Conservation (phyloP, 805 yeast species). For the Sugiyamaella mastotermitis region DNA sequence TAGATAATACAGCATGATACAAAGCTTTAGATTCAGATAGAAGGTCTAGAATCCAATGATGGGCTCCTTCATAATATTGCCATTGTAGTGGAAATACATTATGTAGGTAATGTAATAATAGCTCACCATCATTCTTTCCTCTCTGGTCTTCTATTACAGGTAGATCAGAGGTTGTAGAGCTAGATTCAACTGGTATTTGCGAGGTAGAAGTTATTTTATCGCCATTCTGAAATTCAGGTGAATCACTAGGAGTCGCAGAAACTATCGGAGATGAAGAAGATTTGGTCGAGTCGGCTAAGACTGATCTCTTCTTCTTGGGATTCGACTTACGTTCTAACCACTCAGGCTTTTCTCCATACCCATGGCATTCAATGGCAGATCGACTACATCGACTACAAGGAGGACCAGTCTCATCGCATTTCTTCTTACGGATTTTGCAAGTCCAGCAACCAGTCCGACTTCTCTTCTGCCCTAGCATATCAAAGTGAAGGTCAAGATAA, state of each 20-base stretch:
- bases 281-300: not conserved
- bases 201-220: not conserved
- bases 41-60: slow-evolving; percentile 5
- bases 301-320: slow-evolving; percentile 3
- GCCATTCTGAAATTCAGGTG: not conserved
- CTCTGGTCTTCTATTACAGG: not conserved
- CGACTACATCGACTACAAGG: slow-evolving; percentile 8
- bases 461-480: too few species aligned
- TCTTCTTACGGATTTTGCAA: slow-evolving; percentile 12
- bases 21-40: slow-evolving; percentile 8
- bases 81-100: slow-evolving; percentile 11
- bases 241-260: not conserved
- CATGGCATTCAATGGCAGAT: slow-evolving; percentile 7
- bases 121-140: slow-evolving; percentile 6
- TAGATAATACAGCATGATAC: slow-evolving; percentile 10
- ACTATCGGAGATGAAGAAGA: not conserved
- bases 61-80: slow-evolving; percentile 9
- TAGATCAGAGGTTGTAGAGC: not conserved
- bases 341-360: slow-evolving; percentile 11
- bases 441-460: slow-evolving; percentile 13
- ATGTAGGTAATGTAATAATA: slow-evolving; percentile 7
- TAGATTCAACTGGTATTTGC: not conserved
- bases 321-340: slow-evolving; percentile 12
- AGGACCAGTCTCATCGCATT: slow-evolving; percentile 11
- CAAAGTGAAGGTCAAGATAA: too few species aligned